A percentile compares a stretch with the other conserved stretches of the same genome.
These are phyloP conservation scores for Termitomyces sp. DNA, from an alignment of 1,284 basidiomycete genomes.

Conservation along the genomic window DNA sequence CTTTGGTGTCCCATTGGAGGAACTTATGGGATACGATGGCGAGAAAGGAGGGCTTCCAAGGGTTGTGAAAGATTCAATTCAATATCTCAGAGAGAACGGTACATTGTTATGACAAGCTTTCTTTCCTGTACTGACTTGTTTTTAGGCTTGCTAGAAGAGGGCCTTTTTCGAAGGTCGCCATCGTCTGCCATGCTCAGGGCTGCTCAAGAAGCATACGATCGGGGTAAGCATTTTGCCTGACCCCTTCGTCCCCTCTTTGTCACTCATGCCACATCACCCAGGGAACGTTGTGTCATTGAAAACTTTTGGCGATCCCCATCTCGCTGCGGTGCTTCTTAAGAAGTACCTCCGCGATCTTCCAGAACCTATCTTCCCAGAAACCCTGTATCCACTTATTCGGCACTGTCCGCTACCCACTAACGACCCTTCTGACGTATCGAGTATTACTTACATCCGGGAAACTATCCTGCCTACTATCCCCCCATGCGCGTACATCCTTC, in stretches of 20 bases:
- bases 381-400: constrained; percentile 58
- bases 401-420: constrained; percentile 59
- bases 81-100: constrained; percentile 64
- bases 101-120: constrained; percentile 14
- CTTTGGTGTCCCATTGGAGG: constrained; percentile 76
- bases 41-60: constrained; percentile 76
- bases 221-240: constrained; percentile 40
- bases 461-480: constrained; percentile 60
- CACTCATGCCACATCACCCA: constrained; percentile 21
- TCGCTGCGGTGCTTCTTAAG: constrained; percentile 81
- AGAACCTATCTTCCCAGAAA: constrained; percentile 68
- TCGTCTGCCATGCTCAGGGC: constrained; percentile 64
- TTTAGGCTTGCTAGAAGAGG: constrained; percentile 66
- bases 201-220: constrained; percentile 76
- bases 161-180: constrained; percentile 76
- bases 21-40: constrained; percentile 76
- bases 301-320: constrained; percentile 70
- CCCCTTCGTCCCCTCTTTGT: background rate
- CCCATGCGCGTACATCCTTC: constrained; percentile 67
- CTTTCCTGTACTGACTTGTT: background rate
- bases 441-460: constrained; percentile 61
- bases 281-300: constrained; percentile 73
- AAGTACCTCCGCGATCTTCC: constrained; percentile 79
- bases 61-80: constrained; percentile 73
- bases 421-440: constrained; percentile 52